phyloP scores from a whole-genome alignment of 176 grass and related monocot species.

The Carex kokanica region DNA sequence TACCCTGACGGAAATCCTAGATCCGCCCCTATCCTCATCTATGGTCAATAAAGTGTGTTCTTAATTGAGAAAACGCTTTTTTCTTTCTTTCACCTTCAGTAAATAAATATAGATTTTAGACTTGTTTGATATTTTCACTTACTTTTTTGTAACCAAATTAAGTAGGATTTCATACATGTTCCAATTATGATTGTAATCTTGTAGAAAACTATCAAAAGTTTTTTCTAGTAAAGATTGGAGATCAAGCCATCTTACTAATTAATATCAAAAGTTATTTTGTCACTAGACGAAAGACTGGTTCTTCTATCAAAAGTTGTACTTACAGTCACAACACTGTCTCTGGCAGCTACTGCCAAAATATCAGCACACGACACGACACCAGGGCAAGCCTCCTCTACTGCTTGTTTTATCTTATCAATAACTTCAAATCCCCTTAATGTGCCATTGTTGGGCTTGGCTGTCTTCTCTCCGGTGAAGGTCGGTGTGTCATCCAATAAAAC shows the following conservation, averaged over 20 bases:
- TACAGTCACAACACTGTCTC: constrained; percentile 55
- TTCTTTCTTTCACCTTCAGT: too few species aligned
- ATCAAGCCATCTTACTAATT: too few species aligned
- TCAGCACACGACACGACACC: constrained; percentile 85
- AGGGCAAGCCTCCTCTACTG: constrained; percentile 54
- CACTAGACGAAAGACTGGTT: too few species aligned
- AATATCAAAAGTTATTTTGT: too few species aligned
- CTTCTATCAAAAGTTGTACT: not conserved
- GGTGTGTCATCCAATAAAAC: constrained; percentile 61
- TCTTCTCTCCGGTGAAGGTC: constrained; percentile 62
- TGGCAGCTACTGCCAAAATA: constrained; percentile 58
- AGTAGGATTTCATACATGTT: not conserved
- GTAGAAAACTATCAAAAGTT: not conserved
- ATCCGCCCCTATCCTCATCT: too few species aligned
- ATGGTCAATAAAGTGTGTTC: not conserved
- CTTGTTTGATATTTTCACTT: not conserved
- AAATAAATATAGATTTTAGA: too few species aligned
- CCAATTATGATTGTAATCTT: not conserved
- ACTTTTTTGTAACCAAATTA: not conserved
- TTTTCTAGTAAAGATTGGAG: too few species aligned
- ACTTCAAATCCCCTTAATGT: constrained; percentile 64
- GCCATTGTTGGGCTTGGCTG: constrained; percentile 40
- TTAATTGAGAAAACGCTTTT: too few species aligned
- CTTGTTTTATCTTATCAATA: constrained; percentile 59
- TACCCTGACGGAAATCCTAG: too few species aligned